Evolutionary conservation across 73 alveolate genomes (phyloP).

Genomic region (Paramecium caudatum): DNA sequence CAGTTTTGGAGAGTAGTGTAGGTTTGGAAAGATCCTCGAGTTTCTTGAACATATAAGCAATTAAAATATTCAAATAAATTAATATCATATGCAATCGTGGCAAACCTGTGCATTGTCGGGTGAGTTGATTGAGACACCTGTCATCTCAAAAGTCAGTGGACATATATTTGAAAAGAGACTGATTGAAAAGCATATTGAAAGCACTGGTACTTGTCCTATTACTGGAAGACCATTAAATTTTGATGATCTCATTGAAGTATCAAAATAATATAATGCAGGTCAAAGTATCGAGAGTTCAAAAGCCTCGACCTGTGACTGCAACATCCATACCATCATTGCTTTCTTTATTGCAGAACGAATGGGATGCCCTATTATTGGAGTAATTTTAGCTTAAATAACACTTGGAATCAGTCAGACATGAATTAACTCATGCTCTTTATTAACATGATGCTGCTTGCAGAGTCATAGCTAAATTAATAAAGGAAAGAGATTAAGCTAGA

Average conservation of each 20-base stretch:
- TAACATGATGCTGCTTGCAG: slow-evolving; percentile 94
- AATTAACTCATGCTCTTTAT: slow-evolving; percentile 89
- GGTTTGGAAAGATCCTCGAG: slow-evolving; percentile 76
- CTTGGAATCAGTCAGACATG: slow-evolving; percentile 80
- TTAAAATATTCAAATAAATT: slow-evolving; percentile 46
- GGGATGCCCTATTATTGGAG: slow-evolving; percentile 90
- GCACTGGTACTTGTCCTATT: slow-evolving; percentile 88
- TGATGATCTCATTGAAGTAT: slow-evolving; percentile 81
- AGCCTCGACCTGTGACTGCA: slow-evolving; percentile 84
- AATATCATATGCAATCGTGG: slow-evolving; percentile 75
- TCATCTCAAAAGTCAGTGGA: slow-evolving; percentile 87
- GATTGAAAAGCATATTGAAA: slow-evolving; percentile 81
- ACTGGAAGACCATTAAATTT: slow-evolving; percentile 83
- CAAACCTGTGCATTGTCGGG: slow-evolving; percentile 90
- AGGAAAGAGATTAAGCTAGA: slow-evolving; percentile 91
- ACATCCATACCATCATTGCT: slow-evolving; percentile 84
- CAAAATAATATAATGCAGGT: slow-evolving; percentile 8
- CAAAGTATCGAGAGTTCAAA: slow-evolving; percentile 69
- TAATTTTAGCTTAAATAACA: slow-evolving; percentile 80
- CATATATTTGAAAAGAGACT: slow-evolving; percentile 87
- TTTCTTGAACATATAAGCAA: slow-evolving; percentile 73
- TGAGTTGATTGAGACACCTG: slow-evolving; percentile 84
- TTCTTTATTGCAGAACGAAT: slow-evolving; percentile 82
- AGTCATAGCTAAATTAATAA: slow-evolving; percentile 84
- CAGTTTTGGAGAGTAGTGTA: slow-evolving; percentile 67